phyloP scores from a whole-genome alignment of 2,329 filamentous ascomycete genomes.

The Colletotrichum sp. region DNA sequence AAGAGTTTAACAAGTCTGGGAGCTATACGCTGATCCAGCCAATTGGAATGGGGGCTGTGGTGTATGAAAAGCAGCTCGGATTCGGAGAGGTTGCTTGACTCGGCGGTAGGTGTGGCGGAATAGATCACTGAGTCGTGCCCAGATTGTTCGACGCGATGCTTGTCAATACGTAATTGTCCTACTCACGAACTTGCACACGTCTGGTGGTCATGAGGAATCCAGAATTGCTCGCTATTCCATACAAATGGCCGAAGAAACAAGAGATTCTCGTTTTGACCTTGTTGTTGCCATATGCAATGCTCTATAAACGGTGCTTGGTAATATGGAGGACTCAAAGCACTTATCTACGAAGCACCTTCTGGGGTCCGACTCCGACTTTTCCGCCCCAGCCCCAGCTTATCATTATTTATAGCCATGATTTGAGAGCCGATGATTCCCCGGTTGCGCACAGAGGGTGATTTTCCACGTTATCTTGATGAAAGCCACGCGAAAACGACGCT shows the following conservation, averaged over 20 bases:
- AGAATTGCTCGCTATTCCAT: background rate
- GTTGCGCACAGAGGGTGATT: background rate
- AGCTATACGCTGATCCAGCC: conserved; percentile 29
- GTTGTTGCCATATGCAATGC: background rate
- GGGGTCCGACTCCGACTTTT: background rate
- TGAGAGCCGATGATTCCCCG: background rate
- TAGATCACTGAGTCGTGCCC: background rate
- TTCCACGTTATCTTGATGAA: background rate
- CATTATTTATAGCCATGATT: background rate
- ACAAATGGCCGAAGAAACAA: background rate
- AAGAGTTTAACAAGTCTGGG: conserved; percentile 36
- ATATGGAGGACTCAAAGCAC: background rate
- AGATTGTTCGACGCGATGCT: background rate
- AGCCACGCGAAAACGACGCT: conserved; percentile 1
- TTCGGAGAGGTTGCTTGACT: background rate
- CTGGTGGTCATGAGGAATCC: background rate
- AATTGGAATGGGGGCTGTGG: conserved; percentile 15
- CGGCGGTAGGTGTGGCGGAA: background rate
- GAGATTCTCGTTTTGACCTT: background rate
- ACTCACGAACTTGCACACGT: background rate
- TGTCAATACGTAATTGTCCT: background rate
- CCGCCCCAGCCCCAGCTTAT: background rate
- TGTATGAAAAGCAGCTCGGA: background rate
- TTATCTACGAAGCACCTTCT: background rate
- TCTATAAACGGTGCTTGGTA: background rate